Percentiles rank a stretch among this genome's conserved stretches.
These are phyloP conservation scores for Paracamarosporium sp. DNA, from an alignment of 2,329 filamentous ascomycete genomes.

Conservation along the genomic window DNA sequence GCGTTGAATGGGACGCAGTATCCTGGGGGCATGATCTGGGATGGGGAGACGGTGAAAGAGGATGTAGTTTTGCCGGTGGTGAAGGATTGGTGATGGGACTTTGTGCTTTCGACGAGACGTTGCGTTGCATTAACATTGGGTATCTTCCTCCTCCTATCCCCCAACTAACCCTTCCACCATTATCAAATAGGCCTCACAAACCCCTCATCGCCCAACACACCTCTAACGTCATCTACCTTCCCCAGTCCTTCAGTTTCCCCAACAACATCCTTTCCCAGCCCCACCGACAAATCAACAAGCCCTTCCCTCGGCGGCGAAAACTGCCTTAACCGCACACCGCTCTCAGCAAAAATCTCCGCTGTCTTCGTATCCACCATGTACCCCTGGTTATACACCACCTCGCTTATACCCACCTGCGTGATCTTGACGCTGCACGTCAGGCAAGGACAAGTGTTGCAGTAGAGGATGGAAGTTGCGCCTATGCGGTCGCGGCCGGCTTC, in stretches of 20 bases:
- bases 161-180: neutral
- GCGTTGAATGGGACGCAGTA: slow-evolving; percentile 11
- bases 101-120: no score
- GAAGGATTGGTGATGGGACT: no score
- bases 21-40: slow-evolving; percentile 20
- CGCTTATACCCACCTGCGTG: slow-evolving; percentile 90
- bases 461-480: slow-evolving; percentile 79
- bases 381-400: slow-evolving; percentile 92
- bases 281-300: slow-evolving; percentile 37
- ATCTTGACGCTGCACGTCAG: slow-evolving; percentile 99
- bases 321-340: slow-evolving; percentile 84
- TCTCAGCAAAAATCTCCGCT: slow-evolving; percentile 80
- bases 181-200: slow-evolving; percentile 28
- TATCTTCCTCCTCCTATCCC: neutral
- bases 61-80: no score
- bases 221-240: slow-evolving; percentile 25
- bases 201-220: slow-evolving; percentile 27
- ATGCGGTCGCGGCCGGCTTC: slow-evolving; percentile 94
- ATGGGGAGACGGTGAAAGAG: slow-evolving; percentile 16
- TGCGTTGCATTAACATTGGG: no score
- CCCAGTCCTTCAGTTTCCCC: neutral
- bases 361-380: slow-evolving; percentile 92
- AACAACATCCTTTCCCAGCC: slow-evolving; percentile 1
- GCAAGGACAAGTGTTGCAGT: slow-evolving; percentile 96
- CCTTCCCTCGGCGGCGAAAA: slow-evolving; percentile 68